Evolutionary conservation across 768 basidiomycete genomes (phyloP), one percentile per base, ranked within the genome.

Genomic region (Hirschioporus abietinus): DNA sequence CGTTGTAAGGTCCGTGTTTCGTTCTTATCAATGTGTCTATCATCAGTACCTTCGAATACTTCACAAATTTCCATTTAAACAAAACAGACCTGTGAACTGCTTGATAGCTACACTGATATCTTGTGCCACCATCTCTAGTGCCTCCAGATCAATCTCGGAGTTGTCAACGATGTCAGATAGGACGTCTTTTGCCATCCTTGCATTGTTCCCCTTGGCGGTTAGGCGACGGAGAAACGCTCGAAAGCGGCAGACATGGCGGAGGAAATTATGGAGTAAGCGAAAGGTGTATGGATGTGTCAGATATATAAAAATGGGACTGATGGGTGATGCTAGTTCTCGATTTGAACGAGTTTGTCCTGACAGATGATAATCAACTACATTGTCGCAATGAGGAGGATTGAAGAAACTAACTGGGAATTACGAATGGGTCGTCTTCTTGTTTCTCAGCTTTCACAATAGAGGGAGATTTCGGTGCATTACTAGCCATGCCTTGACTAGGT

Each of bases 271-370:
- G 26, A 93, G 74, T 69, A 82, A 85, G 34, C 77, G 74, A n/a
- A 90, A 71, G 8, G 83, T 78, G 65, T 82, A 83, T 1, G 90
- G 90, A 71, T 92, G 91, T 7, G 78, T 75, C 20, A 92, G 78
- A 71, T 86, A 83, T 9, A 92, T 77, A 17, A 93, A 76, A 18
- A 80, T 75, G 24, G 86, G 74, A 25, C 78, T 68, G 78, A 72
- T 60, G 72, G 70, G 1, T 72, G 65, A 68, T 69, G 63, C 73
- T 61, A 17, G 15, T 61, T 25, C 60, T 25, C 10, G 60, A 61
- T 34, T 61, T 34, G 23, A 15, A 12, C 42, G 42, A 1, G 60
- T 15, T 61, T 12, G 60, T 34, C 18, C 69, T 26, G n/a, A 18
- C 68, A 64, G 69, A 52, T 26, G 57, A 25, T 65, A 35, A 24